phyloP scores from a whole-genome alignment of 1,139 yeast genomes.

The Kluyveromyces sp. region DNA sequence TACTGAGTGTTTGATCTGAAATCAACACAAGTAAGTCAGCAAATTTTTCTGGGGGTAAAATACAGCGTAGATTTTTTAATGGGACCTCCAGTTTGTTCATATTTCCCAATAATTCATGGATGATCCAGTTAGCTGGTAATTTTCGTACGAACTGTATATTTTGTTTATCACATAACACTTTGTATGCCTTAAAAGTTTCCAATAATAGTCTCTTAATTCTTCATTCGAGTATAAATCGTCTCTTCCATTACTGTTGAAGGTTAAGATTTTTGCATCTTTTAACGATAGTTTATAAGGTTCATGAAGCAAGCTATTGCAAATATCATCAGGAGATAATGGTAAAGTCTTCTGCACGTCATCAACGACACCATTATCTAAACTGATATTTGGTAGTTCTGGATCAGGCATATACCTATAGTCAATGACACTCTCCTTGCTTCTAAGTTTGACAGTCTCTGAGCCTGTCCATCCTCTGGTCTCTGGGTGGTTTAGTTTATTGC shows the following conservation, averaged over 20 bases:
- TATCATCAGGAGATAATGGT: constrained; percentile 60
- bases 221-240: constrained; percentile 21
- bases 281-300: constrained; percentile 52
- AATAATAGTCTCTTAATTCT: constrained; percentile 51
- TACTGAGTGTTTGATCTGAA: constrained; percentile 36
- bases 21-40: constrained; percentile 39
- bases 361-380: constrained; percentile 38
- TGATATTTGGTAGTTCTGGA: constrained; percentile 66
- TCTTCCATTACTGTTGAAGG: constrained; percentile 20
- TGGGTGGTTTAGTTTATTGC: constrained; percentile 33
- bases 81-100: constrained; percentile 45
- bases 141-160: constrained; percentile 28
- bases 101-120: constrained; percentile 72
- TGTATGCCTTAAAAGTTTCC: constrained; percentile 30
- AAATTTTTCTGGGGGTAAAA: constrained; percentile 35
- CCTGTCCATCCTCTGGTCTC: constrained; percentile 97
- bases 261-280: constrained; percentile 42
- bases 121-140: constrained; percentile 69
- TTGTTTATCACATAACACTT: neutral
- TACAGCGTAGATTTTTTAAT: constrained; percentile 30
- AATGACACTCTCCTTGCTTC: constrained; percentile 72
- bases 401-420: constrained; percentile 95
- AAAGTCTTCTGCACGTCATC: constrained; percentile 35
- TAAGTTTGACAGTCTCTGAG: constrained; percentile 47
- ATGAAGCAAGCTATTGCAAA: constrained; percentile 41